Percentiles rank a stretch among this genome's conserved stretches.
Evolutionary conservation across 1,284 basidiomycete species (phyloP).

Genomic region (Tausonia pullulans): DNA sequence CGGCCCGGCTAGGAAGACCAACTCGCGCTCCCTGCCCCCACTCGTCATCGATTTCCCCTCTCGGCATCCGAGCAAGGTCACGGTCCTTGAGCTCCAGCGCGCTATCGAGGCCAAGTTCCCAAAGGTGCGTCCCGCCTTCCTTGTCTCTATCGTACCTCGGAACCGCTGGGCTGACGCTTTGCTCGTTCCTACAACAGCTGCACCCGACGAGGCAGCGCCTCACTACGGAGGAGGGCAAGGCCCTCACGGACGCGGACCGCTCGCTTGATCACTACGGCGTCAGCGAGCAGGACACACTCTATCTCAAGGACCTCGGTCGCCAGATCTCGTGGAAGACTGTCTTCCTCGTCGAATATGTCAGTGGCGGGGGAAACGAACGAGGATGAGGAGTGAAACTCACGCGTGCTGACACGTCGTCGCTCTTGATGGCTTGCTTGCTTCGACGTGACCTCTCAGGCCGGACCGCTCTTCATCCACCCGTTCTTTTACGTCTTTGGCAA

Average conservation of each 20-base stretch:
- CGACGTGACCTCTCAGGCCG: conserved; percentile 43
- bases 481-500: conserved; percentile 64
- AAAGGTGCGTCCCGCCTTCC: conserved; percentile 38
- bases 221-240: conserved; percentile 49
- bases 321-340: conserved; percentile 79
- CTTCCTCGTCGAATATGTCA: conserved; percentile 81
- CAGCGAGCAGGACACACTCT: conserved; percentile 47
- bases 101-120: conserved; percentile 35
- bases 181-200: conserved; percentile 42
- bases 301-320: conserved; percentile 76
- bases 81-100: conserved; percentile 35
- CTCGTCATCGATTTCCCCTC: conserved; percentile 45
- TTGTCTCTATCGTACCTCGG: not conserved
- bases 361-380: conserved; percentile 27
- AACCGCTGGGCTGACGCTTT: not conserved
- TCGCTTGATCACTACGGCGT: conserved; percentile 50
- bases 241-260: conserved; percentile 51
- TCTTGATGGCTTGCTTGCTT: not conserved
- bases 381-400: too few relatives aligned
- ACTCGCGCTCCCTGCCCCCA: conserved; percentile 45
- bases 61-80: conserved; percentile 36
- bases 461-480: conserved; percentile 86
- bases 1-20: conserved; percentile 26
- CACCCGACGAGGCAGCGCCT: conserved; percentile 61
- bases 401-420: too few relatives aligned